These are phyloP conservation scores for Phanerochaete carnosa DNA, from an alignment of 768 basidiomycete species.

Conservation along the genomic window DNA sequence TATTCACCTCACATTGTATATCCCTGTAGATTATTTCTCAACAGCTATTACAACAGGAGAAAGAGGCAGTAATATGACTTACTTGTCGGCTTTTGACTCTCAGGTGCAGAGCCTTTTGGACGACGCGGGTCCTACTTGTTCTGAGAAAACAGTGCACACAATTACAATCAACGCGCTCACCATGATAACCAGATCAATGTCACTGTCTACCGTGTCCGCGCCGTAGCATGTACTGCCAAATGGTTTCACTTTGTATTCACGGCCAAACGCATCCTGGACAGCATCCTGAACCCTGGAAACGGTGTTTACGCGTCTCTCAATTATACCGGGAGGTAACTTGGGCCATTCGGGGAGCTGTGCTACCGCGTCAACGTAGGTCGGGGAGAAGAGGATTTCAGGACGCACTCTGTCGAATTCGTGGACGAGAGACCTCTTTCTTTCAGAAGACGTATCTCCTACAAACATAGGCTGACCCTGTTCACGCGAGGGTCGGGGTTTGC, in stretches of 20 bases:
- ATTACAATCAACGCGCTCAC: conserved; percentile 30
- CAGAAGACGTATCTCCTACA: no score
- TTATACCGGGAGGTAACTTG: not conserved
- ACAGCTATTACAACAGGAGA: not conserved
- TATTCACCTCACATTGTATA: not conserved
- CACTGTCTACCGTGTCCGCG: conserved; percentile 36
- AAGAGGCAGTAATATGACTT: not conserved
- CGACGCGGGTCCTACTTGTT: not conserved
- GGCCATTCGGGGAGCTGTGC: not conserved
- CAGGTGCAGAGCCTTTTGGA: not conserved
- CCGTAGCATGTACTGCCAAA: conserved; percentile 56
- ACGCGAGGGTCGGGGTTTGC: no score
- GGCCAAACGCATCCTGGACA: conserved; percentile 30
- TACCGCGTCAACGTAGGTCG: not conserved
- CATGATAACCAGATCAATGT: conserved; percentile 50
- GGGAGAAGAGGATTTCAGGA: not conserved
- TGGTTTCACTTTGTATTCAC: conserved; percentile 29
- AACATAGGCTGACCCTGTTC: no score
- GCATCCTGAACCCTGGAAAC: conserved; percentile 21
- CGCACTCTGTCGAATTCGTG: not conserved
- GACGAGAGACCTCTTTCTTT: not conserved
- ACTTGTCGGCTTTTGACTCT: not conserved
- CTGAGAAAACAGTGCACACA: not conserved
- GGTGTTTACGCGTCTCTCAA: conserved; percentile 1
- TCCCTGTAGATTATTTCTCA: not conserved